Base-by-base conservation (phyloP, 768 basidiomycete species). In the Trametes elegans region DNA sequence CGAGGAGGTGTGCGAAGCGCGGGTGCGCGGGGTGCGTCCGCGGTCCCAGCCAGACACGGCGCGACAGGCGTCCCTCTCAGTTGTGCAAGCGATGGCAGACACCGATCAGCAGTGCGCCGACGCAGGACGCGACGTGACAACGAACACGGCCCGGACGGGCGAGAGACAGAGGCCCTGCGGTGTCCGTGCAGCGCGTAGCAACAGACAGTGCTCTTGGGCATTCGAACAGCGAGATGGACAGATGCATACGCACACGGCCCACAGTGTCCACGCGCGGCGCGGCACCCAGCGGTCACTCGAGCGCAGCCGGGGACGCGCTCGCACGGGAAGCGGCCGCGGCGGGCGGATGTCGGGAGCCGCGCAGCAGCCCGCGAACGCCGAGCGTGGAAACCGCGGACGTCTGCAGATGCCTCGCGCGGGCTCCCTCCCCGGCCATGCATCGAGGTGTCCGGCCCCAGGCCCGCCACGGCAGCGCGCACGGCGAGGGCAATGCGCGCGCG, bases 301-400 rank as follows among this genome's bases (percentile, higher is more conserved):
- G n/a, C 40, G 11, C 40, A 3, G 40, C 19, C 7, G 40, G 11
- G 40, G 2, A 7, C 28, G 43, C 21, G 42, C 42, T 35, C 51
- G 26, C 32, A 36, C 28, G 26, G 16, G 23, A 36, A 45, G 27
- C 35, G 18, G 9, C 16, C n/a, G 35, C 19, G 10, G 14, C 23
- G 19, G 5, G 3, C 5, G 40, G 32, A 26, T 24, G 26, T n/a
- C 41, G 27, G 7, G 38, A 40, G 23, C 14, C 21, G 23, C 44
- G 44, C 44, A 49, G 45, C 44, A 39, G 53, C 36, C 55, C 49
- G 55, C 43, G 49, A 57, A 45, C 35, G 42, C 55, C 55, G 55
- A 46, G 19, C 53, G 39, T 55, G 38, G 48, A 49, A 28, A 44
- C 55, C 41, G n/a, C 31, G 28, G 27, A 4, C 43, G 7, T 21